Evolutionary conservation across 1,284 basidiomycete genomes (phyloP).

Genomic region (Ustilago bromivora): DNA sequence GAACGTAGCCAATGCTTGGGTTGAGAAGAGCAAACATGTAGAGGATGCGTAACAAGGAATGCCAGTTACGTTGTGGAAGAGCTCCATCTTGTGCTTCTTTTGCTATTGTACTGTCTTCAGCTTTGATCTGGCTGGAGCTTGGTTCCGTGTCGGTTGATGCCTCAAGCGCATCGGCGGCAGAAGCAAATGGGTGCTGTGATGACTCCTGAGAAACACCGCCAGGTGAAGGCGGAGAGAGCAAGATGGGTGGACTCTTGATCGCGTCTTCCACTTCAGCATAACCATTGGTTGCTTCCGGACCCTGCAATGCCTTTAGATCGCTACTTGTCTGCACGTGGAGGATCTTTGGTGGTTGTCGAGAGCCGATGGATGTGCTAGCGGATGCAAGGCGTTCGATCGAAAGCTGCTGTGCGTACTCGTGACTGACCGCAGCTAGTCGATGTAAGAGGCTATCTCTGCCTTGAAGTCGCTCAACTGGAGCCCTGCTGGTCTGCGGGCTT

Average conservation of each 20-base stretch:
- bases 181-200: constrained; percentile 42
- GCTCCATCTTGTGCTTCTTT: background rate
- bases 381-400: constrained; percentile 33
- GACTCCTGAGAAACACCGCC: constrained; percentile 37
- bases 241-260: constrained; percentile 49
- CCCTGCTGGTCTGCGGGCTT: background rate
- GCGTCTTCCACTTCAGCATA: constrained; percentile 9
- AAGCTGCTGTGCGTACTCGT: constrained; percentile 45
- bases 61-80: constrained; percentile 57
- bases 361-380: constrained; percentile 8
- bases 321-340: constrained; percentile 29
- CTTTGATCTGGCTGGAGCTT: background rate
- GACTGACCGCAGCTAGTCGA: constrained; percentile 49
- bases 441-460: constrained; percentile 34
- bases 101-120: background rate
- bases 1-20: constrained; percentile 65
- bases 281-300: background rate
- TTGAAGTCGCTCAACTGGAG: constrained; percentile 18
- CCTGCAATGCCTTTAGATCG: background rate
- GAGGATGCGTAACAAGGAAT: constrained; percentile 65
- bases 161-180: constrained; percentile 28
- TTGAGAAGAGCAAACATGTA: constrained; percentile 67
- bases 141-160: background rate
- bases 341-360: constrained; percentile 17
- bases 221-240: constrained; percentile 49